These are phyloP conservation scores for Clitopilus passeckerianus DNA, from an alignment of 768 basidiomycete genomes.

Conservation along the genomic window DNA sequence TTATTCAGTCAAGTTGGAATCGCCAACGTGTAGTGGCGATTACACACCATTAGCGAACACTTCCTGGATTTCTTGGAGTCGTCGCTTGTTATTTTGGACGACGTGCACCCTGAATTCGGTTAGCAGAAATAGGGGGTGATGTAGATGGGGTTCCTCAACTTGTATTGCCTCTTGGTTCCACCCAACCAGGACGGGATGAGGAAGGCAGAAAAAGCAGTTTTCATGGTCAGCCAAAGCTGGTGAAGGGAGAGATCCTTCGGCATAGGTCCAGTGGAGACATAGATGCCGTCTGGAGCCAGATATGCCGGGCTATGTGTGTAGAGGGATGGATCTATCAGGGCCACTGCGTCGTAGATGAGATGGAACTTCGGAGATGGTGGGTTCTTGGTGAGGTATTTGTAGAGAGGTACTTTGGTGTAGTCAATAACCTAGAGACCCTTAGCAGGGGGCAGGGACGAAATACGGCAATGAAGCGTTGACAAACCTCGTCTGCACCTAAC, in stretches of 20 bases:
- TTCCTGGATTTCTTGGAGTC: constrained; percentile 28
- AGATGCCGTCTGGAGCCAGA: constrained; percentile 47
- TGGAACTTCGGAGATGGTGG: constrained; percentile 49
- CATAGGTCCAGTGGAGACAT: constrained; percentile 47
- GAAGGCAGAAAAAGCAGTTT: constrained; percentile 25
- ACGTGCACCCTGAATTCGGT: constrained; percentile 23
- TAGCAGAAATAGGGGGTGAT: neutral
- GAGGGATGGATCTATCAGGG: constrained; percentile 39
- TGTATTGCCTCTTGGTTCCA: constrained; percentile 41
- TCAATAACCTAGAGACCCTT: constrained; percentile 49
- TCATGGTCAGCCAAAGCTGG: constrained; percentile 26
- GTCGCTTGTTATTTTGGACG: constrained; percentile 23
- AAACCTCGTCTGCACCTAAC: constrained; percentile 64
- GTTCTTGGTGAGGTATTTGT: constrained; percentile 35
- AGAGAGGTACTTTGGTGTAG: constrained; percentile 50
- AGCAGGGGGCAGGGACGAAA: neutral
- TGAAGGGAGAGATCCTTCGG: constrained; percentile 23
- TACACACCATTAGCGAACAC: constrained; percentile 38
- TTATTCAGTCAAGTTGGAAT: neutral
- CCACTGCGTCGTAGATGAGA: constrained; percentile 57
- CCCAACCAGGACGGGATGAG: constrained; percentile 46
- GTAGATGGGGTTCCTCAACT: constrained; percentile 27
- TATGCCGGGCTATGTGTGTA: constrained; percentile 49
- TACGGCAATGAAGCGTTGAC: constrained; percentile 6
- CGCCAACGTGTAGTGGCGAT: too few relatives aligned